Conservation (phyloP, 73 alveolate genomes). For the Paramecium octaurelia region DNA sequence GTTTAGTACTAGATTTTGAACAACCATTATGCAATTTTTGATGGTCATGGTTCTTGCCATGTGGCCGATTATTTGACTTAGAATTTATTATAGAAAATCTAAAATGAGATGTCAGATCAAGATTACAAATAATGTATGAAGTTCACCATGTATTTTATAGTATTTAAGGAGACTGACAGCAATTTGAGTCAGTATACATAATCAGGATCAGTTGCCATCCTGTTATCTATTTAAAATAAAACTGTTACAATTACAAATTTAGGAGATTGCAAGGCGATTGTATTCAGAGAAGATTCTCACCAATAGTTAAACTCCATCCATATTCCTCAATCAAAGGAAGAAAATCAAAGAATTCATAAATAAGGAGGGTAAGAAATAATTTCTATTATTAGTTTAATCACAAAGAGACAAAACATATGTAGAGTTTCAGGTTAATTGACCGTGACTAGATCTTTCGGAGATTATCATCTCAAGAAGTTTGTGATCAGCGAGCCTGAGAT, state of each 20-base stretch:
- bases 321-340: background rate
- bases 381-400: background rate
- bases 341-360: background rate
- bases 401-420: background rate
- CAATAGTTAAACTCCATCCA: background rate
- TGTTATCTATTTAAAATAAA: conserved; percentile 6
- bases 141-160: background rate
- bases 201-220: conserved; percentile 38
- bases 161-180: background rate
- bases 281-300: background rate
- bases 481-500: conserved; percentile 6
- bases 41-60: conserved; percentile 37
- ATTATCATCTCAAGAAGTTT: background rate
- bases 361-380: conserved; percentile 24
- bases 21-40: conserved; percentile 14
- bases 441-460: conserved; percentile 32
- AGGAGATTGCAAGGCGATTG: conserved; percentile 26
- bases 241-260: conserved; percentile 34
- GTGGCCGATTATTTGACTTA: background rate
- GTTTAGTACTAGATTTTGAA: background rate
- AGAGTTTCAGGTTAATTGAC: background rate
- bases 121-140: background rate
- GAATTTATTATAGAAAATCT: background rate
- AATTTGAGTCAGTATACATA: background rate
- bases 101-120: background rate